Evolutionary conservation across 805 yeast species (phyloP), one percentile per base, ranked within the genome.

Genomic region (Lachancea nothofagi): DNA sequence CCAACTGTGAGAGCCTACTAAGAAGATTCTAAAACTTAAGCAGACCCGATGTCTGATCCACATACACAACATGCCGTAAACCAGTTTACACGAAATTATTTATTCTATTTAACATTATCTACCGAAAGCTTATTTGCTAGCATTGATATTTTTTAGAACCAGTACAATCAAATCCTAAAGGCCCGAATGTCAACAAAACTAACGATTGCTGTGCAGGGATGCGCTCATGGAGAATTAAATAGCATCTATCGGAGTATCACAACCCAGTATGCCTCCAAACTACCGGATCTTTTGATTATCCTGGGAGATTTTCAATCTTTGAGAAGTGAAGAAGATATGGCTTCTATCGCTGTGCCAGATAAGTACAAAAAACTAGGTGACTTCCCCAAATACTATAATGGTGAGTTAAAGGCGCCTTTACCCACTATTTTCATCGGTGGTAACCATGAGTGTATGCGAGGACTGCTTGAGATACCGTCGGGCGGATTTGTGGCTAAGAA

Each of bases 401-500:
- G 90, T 1, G 47, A 51, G 14, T 28, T 28, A 30, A 59, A 38
- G 21, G 95, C 96, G 0, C 96, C 96, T 0, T 69, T 82, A 1
- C 61, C 78, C 23, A 90, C 97, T 0, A 49, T 93, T 0, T 83
- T 90, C 49, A 77, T 93, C 29, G 97, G 98, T 2, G 98, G 98
- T 0, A 93, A 93, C 61, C 98, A 93, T 55, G 98, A 93, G 56
- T 79, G 93, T 3, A 84, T 94, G 42, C 77, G 80, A 43, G 85
- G 83, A 56, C 55, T 93, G 46, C 66, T 74, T 44, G 87, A 83
- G 49, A 62, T 89, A 42, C 76, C 75, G 43, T 74, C 71, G 57
- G 98, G 98, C 9, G 98, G 98, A 0, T 93, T 90, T 85, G 89
- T 84, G 1, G 94, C 95, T 1, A 85, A 87, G 1, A 80, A 82